A percentile compares a stretch with the other conserved stretches of the same genome.
phyloP scores from a whole-genome alignment of 805 yeast genomes.

The Ascoidea asiatica region DNA sequence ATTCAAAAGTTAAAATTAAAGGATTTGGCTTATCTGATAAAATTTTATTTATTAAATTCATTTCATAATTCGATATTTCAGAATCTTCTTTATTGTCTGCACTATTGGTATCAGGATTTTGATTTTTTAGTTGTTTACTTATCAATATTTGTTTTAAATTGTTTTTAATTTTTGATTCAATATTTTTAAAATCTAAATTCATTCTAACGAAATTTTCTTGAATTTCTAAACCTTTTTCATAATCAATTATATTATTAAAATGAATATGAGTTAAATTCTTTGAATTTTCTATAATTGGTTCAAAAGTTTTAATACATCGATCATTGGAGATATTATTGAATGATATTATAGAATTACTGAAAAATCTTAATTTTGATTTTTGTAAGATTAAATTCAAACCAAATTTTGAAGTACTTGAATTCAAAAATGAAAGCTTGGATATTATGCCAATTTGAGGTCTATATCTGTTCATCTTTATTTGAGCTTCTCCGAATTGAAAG shows the following conservation, averaged over 20 bases:
- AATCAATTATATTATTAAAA: slow-evolving; percentile 15
- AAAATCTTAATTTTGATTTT: too few relatives aligned
- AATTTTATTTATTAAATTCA: slow-evolving; percentile 28
- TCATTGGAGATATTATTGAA: too few relatives aligned
- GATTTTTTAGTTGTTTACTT: slow-evolving; percentile 10
- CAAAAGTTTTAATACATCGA: too few relatives aligned
- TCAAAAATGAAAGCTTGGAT: too few relatives aligned
- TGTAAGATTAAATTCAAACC: too few relatives aligned
- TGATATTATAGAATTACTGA: too few relatives aligned
- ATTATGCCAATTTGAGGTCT: too few relatives aligned
- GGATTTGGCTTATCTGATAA: slow-evolving; percentile 42
- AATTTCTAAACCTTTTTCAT: slow-evolving; percentile 35
- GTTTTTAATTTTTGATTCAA: slow-evolving; percentile 32
- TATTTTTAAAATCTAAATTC: slow-evolving; percentile 40
- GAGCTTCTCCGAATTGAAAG: too few relatives aligned
- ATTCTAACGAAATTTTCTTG: slow-evolving; percentile 46
- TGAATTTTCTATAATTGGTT: not conserved
- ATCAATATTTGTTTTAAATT: slow-evolving; percentile 21
- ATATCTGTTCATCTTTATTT: too few relatives aligned
- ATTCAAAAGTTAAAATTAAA: slow-evolving; percentile 67
- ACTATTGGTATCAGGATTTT: not conserved
- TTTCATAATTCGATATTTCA: slow-evolving; percentile 32
- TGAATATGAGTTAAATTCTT: slow-evolving; percentile 5
- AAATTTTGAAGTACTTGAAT: too few relatives aligned
- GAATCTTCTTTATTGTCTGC: not conserved